Percentiles rank a stretch among this genome's conserved stretches.
These are phyloP conservation scores for Diddensiella transvaalensis DNA, from an alignment of 805 yeast species.

Conservation along the genomic window DNA sequence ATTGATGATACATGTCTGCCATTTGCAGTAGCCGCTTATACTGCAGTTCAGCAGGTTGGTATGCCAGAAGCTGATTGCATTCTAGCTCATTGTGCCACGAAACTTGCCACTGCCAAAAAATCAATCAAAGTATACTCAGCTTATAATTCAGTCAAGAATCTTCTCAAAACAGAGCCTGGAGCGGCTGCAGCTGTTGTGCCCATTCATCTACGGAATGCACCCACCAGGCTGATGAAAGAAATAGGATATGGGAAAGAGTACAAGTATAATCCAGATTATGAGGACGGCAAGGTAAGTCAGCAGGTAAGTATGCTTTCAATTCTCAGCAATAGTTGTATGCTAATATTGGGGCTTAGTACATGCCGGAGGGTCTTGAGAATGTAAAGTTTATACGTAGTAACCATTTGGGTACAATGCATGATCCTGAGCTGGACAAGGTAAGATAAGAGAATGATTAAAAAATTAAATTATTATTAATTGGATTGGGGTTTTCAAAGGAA, in stretches of 20 bases:
- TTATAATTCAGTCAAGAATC: conserved; percentile 60
- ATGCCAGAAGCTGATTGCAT: conserved; percentile 91
- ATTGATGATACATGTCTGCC: conserved; percentile 81
- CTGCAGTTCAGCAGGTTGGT: conserved; percentile 85
- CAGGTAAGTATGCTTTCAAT: conserved; percentile 22
- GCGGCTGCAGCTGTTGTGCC: conserved; percentile 59
- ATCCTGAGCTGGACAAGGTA: neutral
- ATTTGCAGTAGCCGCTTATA: conserved; percentile 79
- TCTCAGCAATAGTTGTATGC: neutral
- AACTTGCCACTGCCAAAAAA: conserved; percentile 79
- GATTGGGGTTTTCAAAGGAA: too few species aligned
- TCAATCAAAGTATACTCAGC: conserved; percentile 84
- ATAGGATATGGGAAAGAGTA: conserved; percentile 81
- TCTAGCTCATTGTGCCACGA: conserved; percentile 89
- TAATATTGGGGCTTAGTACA: conserved; percentile 23
- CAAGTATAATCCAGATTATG: conserved; percentile 81
- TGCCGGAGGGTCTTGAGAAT: conserved; percentile 59
- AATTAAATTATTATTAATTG: too few species aligned
- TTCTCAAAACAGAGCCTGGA: conserved; percentile 55
- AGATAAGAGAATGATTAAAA: neutral
- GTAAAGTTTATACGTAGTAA: conserved; percentile 49
- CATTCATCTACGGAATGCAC: conserved; percentile 85
- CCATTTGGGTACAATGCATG: conserved; percentile 28
- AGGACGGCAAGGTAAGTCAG: conserved; percentile 70
- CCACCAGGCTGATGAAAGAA: conserved; percentile 85